Evolutionary conservation across 129 eudicot genomes (phyloP).

Genomic region (Chrysanthemum seticuspe): DNA sequence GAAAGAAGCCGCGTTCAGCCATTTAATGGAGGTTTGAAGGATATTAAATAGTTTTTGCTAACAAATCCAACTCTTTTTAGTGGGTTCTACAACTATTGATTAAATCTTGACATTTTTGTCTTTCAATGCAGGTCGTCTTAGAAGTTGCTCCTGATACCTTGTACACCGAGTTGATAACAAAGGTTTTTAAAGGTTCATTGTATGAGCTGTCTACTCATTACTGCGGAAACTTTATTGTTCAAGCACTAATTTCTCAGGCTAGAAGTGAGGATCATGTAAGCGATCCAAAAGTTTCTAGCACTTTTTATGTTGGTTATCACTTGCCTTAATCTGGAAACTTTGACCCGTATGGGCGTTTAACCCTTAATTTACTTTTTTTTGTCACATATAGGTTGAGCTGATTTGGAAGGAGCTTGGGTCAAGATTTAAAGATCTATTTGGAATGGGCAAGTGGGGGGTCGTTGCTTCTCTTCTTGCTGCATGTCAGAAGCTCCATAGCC

Average conservation of each 20-base stretch:
- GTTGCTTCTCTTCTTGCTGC: slow-evolving; percentile 90
- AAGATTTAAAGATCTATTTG: slow-evolving; percentile 69
- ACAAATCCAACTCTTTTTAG: not conserved
- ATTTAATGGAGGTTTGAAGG: slow-evolving; percentile 83
- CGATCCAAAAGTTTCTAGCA: not conserved
- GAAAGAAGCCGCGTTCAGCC: slow-evolving; percentile 89
- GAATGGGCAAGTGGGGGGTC: slow-evolving; percentile 81
- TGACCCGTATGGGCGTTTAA: too few species aligned
- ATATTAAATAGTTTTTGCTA: not conserved
- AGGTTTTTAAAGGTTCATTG: slow-evolving; percentile 60
- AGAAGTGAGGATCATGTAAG: slow-evolving; percentile 74
- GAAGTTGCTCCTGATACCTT: slow-evolving; percentile 80
- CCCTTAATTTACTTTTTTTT: too few species aligned
- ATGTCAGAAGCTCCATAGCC: slow-evolving; percentile 65
- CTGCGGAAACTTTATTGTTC: slow-evolving; percentile 87
- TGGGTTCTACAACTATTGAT: not conserved
- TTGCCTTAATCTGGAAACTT: not conserved
- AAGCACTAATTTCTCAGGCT: slow-evolving; percentile 80
- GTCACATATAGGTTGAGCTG: slow-evolving; percentile 51
- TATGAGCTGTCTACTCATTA: slow-evolving; percentile 67
- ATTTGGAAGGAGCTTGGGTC: slow-evolving; percentile 80
- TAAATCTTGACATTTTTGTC: slow-evolving; percentile 2
- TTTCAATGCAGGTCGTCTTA: slow-evolving; percentile 70
- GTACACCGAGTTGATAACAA: slow-evolving; percentile 52
- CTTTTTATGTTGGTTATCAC: not conserved